Conservation (phyloP, 768 basidiomycete species). For the Termitomyces sp. region DNA sequence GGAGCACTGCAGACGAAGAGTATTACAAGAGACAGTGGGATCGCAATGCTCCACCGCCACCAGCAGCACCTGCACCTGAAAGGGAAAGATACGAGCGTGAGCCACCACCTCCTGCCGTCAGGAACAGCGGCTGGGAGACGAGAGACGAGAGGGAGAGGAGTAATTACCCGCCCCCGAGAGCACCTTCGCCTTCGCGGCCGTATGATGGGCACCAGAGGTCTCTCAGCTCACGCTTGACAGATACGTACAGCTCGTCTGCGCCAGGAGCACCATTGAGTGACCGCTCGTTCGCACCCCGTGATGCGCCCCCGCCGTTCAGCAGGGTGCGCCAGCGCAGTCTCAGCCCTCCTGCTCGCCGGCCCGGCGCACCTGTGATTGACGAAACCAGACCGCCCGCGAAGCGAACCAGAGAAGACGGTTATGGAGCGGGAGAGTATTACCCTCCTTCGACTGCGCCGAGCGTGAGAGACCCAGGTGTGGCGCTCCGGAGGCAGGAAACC, state of each 20-base stretch:
- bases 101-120: constrained; percentile 3
- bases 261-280: constrained; percentile 5
- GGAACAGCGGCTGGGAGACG: constrained; percentile 32
- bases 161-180: constrained; percentile 15
- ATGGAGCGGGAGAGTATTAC: constrained; percentile 25
- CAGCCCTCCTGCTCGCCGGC: constrained; percentile 34
- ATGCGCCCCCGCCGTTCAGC: constrained; percentile 19
- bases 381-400: constrained; percentile 41
- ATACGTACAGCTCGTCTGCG: constrained; percentile 7
- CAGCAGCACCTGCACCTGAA: constrained; percentile 17
- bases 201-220: constrained; percentile 11
- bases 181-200: constrained; percentile 12
- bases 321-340: constrained; percentile 42
- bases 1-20: constrained; percentile 31
- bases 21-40: constrained; percentile 35
- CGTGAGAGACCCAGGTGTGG: constrained; percentile 10
- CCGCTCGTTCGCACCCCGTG: constrained; percentile 11
- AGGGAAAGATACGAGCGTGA: constrained; percentile 35
- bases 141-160: constrained; percentile 35
- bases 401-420: constrained; percentile 37
- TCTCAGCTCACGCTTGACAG: constrained; percentile 15
- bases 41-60: constrained; percentile 17
- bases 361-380: constrained; percentile 21
- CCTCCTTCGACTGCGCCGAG: constrained; percentile 16
- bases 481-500: constrained; percentile 17